Evolutionary conservation across 2,329 filamentous ascomycete genomes (phyloP), one percentile per base, ranked within the genome.

Genomic region (Ophiostoma piceae): DNA sequence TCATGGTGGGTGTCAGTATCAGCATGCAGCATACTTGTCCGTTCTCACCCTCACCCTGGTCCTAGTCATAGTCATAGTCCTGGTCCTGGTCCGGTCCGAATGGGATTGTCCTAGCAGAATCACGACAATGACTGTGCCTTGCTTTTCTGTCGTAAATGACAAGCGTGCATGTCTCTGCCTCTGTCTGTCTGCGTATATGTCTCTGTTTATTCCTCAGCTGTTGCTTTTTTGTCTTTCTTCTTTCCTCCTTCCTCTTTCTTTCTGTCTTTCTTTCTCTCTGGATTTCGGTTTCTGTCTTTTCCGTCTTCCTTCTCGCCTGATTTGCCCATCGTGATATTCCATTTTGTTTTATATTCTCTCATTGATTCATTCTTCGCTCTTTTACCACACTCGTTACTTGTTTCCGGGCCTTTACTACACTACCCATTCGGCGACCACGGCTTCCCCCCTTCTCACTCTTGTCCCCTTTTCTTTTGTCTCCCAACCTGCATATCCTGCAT

Each of bases 401-500:
- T 51, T 47, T 47, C 6, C 43, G 19, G 43, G 19, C 43, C 43
- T 47, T 47, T 7, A 3, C 43, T n/a, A 8, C 60, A 26, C 22
- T 29, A 26, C 26, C 22, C 57, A 26, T 62, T 62, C 57, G 57
- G 57, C 32, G 57, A 62, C 57, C 57, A 62, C 57, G 14, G 11
- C 57, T 62, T 16, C 57, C 57, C 57, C 57, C 57, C 57, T 62
- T 62, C 57, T 62, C 57, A 62, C 57, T 32, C 22, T 29, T 62
- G 22, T 64, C 32, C n/a, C 32, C 9, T 64, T 4, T 64, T 64
- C 32, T 37, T 32, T 62, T 35, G 57, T 35, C 26, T 14, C 8
- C 22, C n/a, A 26, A 26, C 43, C 19, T 47, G 43, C 43, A 19
- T 8, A 19, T 47, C 43, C 51, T 57, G 51, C 5, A 26, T 57